Conservation (phyloP, 1,284 basidiomycete species). For the Pseudozyma hubeiensis region DNA sequence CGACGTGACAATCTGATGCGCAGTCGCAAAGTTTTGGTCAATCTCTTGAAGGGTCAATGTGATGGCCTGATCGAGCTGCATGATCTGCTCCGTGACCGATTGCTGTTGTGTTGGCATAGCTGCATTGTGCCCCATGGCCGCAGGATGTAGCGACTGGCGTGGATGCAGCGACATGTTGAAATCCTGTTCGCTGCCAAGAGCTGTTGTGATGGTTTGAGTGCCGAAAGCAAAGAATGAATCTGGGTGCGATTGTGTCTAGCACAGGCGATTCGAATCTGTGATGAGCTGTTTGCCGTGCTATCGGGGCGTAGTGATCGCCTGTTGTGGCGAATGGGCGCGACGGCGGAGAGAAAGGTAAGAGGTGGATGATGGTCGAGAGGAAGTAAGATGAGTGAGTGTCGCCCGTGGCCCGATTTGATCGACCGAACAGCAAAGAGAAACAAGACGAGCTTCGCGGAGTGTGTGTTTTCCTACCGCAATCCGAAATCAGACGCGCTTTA, state of each 20-base stretch:
- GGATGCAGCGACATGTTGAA: constrained; percentile 41
- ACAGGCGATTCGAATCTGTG: too few species aligned
- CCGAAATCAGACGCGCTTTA: constrained; percentile 11
- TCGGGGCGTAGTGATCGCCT: too few species aligned
- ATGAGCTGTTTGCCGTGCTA: too few species aligned
- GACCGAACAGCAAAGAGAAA: not conserved
- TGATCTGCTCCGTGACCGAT: constrained; percentile 82
- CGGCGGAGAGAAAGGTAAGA: not conserved
- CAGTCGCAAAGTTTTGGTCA: constrained; percentile 90
- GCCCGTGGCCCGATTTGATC: not conserved
- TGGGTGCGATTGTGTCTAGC: too few species aligned
- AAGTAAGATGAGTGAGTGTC: not conserved
- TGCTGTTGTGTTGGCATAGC: constrained; percentile 38
- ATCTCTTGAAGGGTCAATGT: constrained; percentile 84
- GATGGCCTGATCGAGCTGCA: constrained; percentile 94
- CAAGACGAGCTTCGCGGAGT: constrained; percentile 7
- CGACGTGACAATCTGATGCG: constrained; percentile 85
- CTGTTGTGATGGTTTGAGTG: not conserved
- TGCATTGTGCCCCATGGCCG: constrained; percentile 33
- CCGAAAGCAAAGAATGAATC: too few species aligned
- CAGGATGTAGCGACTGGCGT: constrained; percentile 49
- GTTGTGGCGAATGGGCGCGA: not conserved
- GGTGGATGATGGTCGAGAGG: constrained; percentile 1
- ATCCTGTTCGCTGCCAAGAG: not conserved
- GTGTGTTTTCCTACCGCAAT: constrained; percentile 8